Base-by-base conservation (phyloP, 306 rosid species). In the Cucurbita ficifolia region DNA sequence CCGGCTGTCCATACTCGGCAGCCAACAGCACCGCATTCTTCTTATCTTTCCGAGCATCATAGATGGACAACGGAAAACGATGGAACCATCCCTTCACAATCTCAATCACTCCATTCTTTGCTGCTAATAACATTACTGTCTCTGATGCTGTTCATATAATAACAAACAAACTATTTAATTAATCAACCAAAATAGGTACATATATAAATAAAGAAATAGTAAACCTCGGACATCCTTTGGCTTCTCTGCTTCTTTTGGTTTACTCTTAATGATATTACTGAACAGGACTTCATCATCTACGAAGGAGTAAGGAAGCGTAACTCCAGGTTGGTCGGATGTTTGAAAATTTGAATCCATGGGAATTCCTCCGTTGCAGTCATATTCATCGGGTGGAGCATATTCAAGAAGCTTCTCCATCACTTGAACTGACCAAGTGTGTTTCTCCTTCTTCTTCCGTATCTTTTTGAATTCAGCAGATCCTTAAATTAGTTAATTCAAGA, bases 11-110 rank as follows among this genome's bases (percentile, higher is more conserved):
- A 56, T 87, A 76, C 86, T 88, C 91, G 22, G 77, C 85, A 7
- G 90, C 90, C 75, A 89, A 78, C 11, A 82, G 79, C 42, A 82
- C 84, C n/a, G 76, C 79, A 68, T 89, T 89, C 82, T 87, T 89
- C 76, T 79, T 78, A 5, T 85, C 65, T 29, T 6, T 61, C 40
- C 86, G 73, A 48, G 43, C 42, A 11, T 87, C 92, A 50, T 75
- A 80, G 38, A 82, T 54, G 0, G 96, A 92, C n/a, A 81, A 76
- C 0, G 92, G 92, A 77, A 79, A 87, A 55, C 4, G 6, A 7
- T 75, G 36, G 2, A 81, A 50, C 35, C 87, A 75, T 67, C 48
- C 73, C 72, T 24, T 78, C 40, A 89, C 87, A 68, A 89, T 80
- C 71, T 89, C 91, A 6, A 64, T 70, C 78, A 85, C 83, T 10